A percentile compares a stretch with the other conserved stretches of the same genome.
These are phyloP conservation scores for Serendipita indica DNA, from an alignment of 768 basidiomycete genomes.

Conservation along the genomic window DNA sequence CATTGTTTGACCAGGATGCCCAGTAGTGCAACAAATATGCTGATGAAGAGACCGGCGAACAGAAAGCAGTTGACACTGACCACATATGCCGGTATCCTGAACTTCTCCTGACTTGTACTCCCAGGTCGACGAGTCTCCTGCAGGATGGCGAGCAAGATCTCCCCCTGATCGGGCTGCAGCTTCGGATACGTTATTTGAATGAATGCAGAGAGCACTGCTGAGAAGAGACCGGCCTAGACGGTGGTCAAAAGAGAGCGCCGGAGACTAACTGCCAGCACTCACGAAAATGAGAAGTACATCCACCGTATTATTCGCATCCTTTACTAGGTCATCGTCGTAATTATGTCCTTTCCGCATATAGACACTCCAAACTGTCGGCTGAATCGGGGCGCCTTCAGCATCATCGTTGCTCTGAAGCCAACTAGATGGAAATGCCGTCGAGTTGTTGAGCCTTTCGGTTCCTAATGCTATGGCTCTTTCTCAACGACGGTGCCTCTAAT, in stretches of 20 bases:
- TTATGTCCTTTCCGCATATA: not conserved
- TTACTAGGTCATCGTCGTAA: not conserved
- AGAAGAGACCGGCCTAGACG: conserved; percentile 19
- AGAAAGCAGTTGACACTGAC: conserved; percentile 26
- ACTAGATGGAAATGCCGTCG: not conserved
- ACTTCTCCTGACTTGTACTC: not conserved
- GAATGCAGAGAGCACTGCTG: conserved; percentile 19
- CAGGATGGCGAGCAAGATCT: conserved; percentile 2
- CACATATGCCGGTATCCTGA: conserved; percentile 17
- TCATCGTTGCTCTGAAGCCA: not conserved
- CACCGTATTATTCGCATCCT: not conserved
- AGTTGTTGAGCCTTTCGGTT: no score
- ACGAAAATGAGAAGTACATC: conserved; percentile 7
- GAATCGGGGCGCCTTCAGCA: not conserved
- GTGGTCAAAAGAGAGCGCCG: not conserved
- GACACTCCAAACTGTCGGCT: not conserved
- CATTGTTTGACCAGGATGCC: conserved; percentile 22
- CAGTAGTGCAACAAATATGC: conserved; percentile 18
- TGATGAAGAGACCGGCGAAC: conserved; percentile 19
- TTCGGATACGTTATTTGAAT: conserved; percentile 15
- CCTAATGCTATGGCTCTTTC: no score
- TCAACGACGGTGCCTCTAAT: no score
- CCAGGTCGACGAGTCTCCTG: not conserved
- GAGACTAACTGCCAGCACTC: not conserved
- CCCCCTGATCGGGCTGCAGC: conserved; percentile 14